Base-by-base conservation (phyloP, 2,329 filamentous ascomycete genomes). In the Corniculantispora saksenae region DNA sequence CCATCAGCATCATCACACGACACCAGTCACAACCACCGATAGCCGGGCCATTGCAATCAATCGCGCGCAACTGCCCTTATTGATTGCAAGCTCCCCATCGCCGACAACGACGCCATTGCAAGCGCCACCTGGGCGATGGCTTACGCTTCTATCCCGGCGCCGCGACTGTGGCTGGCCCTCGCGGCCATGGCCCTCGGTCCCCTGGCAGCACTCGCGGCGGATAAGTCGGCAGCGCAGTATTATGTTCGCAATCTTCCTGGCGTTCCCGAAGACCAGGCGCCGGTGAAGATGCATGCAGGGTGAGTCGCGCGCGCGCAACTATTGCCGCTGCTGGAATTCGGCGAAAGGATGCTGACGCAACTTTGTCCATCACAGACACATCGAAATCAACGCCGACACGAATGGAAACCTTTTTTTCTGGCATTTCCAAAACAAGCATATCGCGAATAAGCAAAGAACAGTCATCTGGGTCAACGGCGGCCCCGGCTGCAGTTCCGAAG, bases 381-480 rank as follows among this genome's bases (percentile, higher is more conserved):
- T 99, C 77, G 94, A 98, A 79, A 85, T 99, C 72, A 91, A 89
- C 40, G 86, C 91, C 23, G 89, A 93, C 70, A 86, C 91, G 76
- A 93, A 98, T 75, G 94, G 93, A 71, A 97, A 98, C 78, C 81
- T 99, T 21, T 99, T 98, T 83, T 99, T 99, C 83, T 99, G 95
- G 95, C 92, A 97, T 74, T 97, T 92, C 76, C 89, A 97, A 76
- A 98, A 98, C 76, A 87, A 92, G 70, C 95, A 99, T 77, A 97
- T 99, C 70, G 94, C 93, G 65, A 92, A 98, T 75, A 88, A 86
- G 71, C 92, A 95, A 76, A 88, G 95, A 65, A 97, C 94, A 3
- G 91, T 99, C 13, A 89, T 99, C 73, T 99, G 96, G 95, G 81
- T 99, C 65, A 99, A 99, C 75, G 96, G 95, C 62, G 96, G 95